Evolutionary conservation across 2,329 filamentous ascomycete species (phyloP), one percentile per base, ranked within the genome.

Genomic region (Fusarium brevicatenulatum): DNA sequence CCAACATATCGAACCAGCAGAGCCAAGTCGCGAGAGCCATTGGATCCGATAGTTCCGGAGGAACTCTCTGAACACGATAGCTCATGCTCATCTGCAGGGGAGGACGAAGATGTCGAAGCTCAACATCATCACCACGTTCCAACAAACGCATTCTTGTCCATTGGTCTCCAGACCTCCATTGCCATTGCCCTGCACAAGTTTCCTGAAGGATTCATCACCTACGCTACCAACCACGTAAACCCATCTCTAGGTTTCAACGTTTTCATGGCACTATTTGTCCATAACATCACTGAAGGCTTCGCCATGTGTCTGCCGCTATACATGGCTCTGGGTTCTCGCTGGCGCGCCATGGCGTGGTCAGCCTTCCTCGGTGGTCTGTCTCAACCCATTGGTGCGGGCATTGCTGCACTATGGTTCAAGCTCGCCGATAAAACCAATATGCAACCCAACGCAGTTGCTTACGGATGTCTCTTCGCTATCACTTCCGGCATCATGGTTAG

Each of bases 271-370:
- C 88, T 99, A 12, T 97, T 97, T 80, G 95, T 99, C 66, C 96
- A 99, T 87, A 99, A 98, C 83, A 97, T 99, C 78, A 95, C 94
- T 34, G 96, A 99, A 84, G 96, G 96, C 4, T 98, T 98, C 80
- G 94, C 95, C 70, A 92, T 99, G 88, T 94, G 95, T 0, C 85
- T 99, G 2, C 96, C 96, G 0, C 86, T 99, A 0, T 99, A 97
- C 82, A 93, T 99, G 78, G 96, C 96, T 3, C 89, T 98, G 37
- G 89, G 92, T 70, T 95, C 91, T 66, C 92, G 95, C 50, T 85
- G 90, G 79, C 92, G 91, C 76, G 95, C 96, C 23, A 96, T 98
- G 84, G 82, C 93, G 66, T 97, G 94, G 91, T 92, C 93, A 9
- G 91, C 93, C 15, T 80, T 97, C 0, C 86, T 99, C 0, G 96